Evolutionary conservation across 192 early-diverging fungal species (phyloP).

Genomic region (Jimgerdemannia lactiflua): DNA sequence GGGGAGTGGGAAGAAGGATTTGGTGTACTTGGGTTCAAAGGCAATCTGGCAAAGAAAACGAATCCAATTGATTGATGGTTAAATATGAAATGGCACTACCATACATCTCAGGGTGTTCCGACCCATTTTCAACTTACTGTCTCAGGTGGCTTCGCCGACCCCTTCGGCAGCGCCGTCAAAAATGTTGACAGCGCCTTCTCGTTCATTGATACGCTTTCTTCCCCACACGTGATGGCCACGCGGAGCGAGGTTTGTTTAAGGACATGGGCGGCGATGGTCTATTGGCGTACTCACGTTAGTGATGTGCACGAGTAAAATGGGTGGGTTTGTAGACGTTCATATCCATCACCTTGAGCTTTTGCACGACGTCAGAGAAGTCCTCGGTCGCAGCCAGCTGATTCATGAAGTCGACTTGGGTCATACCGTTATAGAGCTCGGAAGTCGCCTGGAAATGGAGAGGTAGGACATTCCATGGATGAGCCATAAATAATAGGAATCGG

Average conservation of each 20-base stretch:
- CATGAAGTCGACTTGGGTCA: slow-evolving; percentile 80
- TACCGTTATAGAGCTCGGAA: slow-evolving; percentile 51
- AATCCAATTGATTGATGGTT: not conserved
- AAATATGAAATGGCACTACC: not conserved
- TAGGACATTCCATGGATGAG: too few species aligned
- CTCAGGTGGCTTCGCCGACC: not conserved
- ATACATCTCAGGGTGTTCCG: not conserved
- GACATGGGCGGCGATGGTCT: slow-evolving; percentile 32
- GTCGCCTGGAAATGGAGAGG: slow-evolving; percentile 11
- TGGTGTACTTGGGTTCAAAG: slow-evolving; percentile 49
- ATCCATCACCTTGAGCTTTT: slow-evolving; percentile 49
- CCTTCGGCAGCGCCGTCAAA: slow-evolving; percentile 30
- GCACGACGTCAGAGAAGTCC: slow-evolving; percentile 59
- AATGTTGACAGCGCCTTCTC: slow-evolving; percentile 38
- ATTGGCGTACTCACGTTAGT: not conserved
- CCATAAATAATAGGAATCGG: slow-evolving; percentile 5
- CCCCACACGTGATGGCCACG: slow-evolving; percentile 51
- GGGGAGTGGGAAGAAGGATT: slow-evolving; percentile 80
- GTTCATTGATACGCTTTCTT: slow-evolving; percentile 44
- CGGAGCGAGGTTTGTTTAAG: slow-evolving; percentile 45
- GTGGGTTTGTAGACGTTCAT: slow-evolving; percentile 4
- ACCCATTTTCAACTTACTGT: not conserved
- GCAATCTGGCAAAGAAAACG: slow-evolving; percentile 12
- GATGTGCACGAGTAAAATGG: not conserved
- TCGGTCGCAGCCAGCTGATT: slow-evolving; percentile 64